Percentiles rank a stretch among this genome's conserved stretches.
These are phyloP conservation scores for Pelargonium australe DNA, from an alignment of 441 rosid genomes.

Conservation along the genomic window DNA sequence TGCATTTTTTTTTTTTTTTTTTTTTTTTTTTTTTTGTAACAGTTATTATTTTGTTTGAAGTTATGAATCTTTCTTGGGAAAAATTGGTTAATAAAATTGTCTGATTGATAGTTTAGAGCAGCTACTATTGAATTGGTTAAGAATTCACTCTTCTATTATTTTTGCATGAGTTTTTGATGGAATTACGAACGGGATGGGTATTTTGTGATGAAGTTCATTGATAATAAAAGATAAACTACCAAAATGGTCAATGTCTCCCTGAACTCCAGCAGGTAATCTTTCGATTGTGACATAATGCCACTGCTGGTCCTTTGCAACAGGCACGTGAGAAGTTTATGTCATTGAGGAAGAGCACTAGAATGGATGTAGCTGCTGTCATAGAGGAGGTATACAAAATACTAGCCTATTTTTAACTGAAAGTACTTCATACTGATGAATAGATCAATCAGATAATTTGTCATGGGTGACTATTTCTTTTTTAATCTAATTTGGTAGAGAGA, in stretches of 20 bases:
- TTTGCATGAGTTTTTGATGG: no score
- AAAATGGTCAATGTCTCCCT: no score
- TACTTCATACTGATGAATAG: constrained; percentile 12
- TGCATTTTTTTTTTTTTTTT: no score
- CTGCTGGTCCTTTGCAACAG: constrained; percentile 32
- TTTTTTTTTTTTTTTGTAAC: background rate
- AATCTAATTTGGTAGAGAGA: constrained; percentile 12
- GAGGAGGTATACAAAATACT: constrained; percentile 56
- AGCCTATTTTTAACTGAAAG: constrained; percentile 10
- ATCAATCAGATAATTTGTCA: constrained; percentile 20
- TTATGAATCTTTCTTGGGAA: background rate
- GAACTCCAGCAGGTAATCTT: background rate
- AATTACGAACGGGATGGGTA: no score
- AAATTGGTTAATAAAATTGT: background rate
- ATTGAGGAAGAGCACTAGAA: constrained; percentile 69
- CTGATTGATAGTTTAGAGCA: no score
- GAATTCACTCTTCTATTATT: no score
- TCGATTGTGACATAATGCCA: constrained; percentile 20
- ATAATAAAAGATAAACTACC: no score
- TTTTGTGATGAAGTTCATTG: no score
- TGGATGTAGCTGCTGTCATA: constrained; percentile 61
- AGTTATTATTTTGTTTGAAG: background rate
- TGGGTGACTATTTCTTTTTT: constrained; percentile 21
- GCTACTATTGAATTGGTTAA: no score
- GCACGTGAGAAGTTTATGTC: constrained; percentile 89